These are phyloP conservation scores for Mortierella sp. DNA, from an alignment of 371 early-diverging fungal genomes.

Conservation along the genomic window DNA sequence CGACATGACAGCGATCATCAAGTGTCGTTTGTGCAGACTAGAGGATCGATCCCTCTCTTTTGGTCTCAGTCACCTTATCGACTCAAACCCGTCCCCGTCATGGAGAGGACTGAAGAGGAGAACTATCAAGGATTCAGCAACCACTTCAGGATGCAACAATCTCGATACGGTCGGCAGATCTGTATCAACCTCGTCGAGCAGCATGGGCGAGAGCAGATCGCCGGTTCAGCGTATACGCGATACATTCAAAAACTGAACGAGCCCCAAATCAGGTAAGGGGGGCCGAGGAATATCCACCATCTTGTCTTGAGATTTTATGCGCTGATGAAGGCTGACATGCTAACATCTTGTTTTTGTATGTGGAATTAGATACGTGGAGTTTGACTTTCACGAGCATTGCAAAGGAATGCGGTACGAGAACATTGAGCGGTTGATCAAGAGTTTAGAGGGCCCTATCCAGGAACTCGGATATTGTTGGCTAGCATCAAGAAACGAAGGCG, in stretches of 20 bases:
- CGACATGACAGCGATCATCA: slow-evolving; percentile 64
- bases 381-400: slow-evolving; percentile 98
- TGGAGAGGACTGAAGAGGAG: slow-evolving; percentile 71
- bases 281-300: slow-evolving; percentile 3
- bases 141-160: slow-evolving; percentile 82
- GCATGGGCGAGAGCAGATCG: slow-evolving; percentile 87
- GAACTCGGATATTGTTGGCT: slow-evolving; percentile 80
- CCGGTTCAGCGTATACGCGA: slow-evolving; percentile 84
- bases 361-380: slow-evolving; percentile 76
- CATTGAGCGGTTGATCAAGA: slow-evolving; percentile 72
- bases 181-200: slow-evolving; percentile 94
- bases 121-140: slow-evolving; percentile 69
- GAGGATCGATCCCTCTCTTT: slow-evolving; percentile 76
- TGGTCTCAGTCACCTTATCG: slow-evolving; percentile 81
- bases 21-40: slow-evolving; percentile 75
- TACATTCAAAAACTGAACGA: slow-evolving; percentile 64
- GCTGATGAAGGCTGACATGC: no score
- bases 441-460: slow-evolving; percentile 77
- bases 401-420: slow-evolving; percentile 88
- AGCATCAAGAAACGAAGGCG: slow-evolving; percentile 27
- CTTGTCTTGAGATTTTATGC: background rate
- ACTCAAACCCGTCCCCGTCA: slow-evolving; percentile 73
- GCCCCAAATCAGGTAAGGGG: slow-evolving; percentile 52
- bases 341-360: background rate
- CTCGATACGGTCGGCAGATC: slow-evolving; percentile 84